phyloP scores from a whole-genome alignment of 2,329 filamentous ascomycete species.

The Cadophora malorum region DNA sequence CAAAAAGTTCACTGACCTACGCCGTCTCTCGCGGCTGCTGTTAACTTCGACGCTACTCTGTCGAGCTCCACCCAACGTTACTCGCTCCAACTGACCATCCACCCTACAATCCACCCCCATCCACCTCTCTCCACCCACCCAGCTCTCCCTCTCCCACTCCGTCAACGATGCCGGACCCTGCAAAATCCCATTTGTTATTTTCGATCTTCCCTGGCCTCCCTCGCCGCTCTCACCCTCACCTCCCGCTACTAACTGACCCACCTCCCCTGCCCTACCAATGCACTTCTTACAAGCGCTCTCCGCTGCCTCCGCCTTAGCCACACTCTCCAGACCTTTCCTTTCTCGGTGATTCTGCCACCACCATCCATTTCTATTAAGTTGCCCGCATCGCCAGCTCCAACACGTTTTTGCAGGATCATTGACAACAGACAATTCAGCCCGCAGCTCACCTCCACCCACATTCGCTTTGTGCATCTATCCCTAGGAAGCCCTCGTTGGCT shows the following conservation, averaged over 20 bases:
- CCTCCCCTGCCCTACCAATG: conserved; percentile 23
- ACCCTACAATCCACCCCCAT: not conserved
- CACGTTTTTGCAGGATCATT: conserved; percentile 33
- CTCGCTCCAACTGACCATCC: not conserved
- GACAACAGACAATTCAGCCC: conserved; percentile 29
- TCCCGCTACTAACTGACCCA: conserved; percentile 21
- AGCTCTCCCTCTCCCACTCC: not conserved
- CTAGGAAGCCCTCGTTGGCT: conserved; percentile 77
- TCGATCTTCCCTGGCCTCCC: not conserved
- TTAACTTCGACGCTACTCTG: conserved; percentile 4
- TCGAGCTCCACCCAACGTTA: conserved; percentile 7
- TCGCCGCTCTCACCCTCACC: conserved; percentile 3
- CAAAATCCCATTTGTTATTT: conserved; percentile 3
- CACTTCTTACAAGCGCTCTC: conserved; percentile 26
- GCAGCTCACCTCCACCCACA: conserved; percentile 38
- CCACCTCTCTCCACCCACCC: not conserved
- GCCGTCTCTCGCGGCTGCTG: conserved; percentile 12
- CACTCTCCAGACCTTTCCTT: conserved; percentile 22
- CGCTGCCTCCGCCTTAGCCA: conserved; percentile 32
- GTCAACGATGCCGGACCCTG: conserved; percentile 2
- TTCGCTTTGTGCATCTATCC: conserved; percentile 45
- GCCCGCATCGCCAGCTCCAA: conserved; percentile 39
- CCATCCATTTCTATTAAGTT: conserved; percentile 40
- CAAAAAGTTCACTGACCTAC: not conserved
- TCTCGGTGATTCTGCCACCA: conserved; percentile 38